A percentile compares a stretch with the other conserved stretches of the same genome.
Conservation (phyloP, 306 rosid genomes). For the Glycine latifolia region DNA sequence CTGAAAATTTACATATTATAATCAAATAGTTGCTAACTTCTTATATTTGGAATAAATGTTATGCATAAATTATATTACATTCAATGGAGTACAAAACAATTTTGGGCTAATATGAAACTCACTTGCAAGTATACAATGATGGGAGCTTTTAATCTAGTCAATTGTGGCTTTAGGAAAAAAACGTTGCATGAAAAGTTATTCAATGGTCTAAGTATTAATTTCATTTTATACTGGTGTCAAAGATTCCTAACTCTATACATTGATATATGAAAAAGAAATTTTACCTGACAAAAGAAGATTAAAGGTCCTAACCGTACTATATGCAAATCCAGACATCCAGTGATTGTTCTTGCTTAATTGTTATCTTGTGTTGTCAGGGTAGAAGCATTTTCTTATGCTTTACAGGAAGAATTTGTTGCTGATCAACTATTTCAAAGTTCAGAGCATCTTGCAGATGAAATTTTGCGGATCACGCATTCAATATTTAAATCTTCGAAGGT, state of each 20-base stretch:
- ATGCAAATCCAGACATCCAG: neutral
- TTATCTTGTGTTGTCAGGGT: slow-evolving; percentile 60
- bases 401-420: slow-evolving; percentile 94
- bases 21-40: slow-evolving; percentile 4
- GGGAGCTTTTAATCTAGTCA: neutral
- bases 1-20: slow-evolving; percentile 19
- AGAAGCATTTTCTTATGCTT: slow-evolving; percentile 66
- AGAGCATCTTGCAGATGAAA: slow-evolving; percentile 75
- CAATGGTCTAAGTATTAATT: slow-evolving; percentile 25
- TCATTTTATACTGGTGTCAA: slow-evolving; percentile 19
- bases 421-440: slow-evolving; percentile 91
- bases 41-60: slow-evolving; percentile 22
- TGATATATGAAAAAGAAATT: neutral
- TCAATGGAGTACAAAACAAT: slow-evolving; percentile 12
- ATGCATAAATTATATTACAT: slow-evolving; percentile 9
- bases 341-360: slow-evolving; percentile 40
- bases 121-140: neutral
- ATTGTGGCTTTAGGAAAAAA: slow-evolving; percentile 6
- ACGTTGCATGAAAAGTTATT: slow-evolving; percentile 7
- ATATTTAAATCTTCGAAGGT: slow-evolving; percentile 86
- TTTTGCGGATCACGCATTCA: slow-evolving; percentile 63
- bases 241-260: neutral
- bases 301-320: neutral
- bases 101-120: slow-evolving; percentile 24
- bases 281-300: neutral